Conservation (phyloP, 2,329 filamentous ascomycete genomes). For the Nemania sp. region DNA sequence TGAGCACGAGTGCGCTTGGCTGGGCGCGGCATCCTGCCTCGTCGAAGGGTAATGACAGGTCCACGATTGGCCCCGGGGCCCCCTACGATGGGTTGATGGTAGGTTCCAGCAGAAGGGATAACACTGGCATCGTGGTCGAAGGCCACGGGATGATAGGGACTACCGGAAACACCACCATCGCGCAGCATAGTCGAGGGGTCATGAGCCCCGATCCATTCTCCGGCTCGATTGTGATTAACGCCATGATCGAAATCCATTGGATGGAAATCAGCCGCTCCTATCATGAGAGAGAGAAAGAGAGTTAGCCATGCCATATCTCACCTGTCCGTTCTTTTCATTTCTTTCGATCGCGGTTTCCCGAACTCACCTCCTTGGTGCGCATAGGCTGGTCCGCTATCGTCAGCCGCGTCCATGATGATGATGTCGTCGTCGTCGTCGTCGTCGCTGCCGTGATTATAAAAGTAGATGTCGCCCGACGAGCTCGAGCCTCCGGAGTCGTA, state of each 20-base stretch:
- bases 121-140: too few relatives aligned
- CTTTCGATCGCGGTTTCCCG: too few relatives aligned
- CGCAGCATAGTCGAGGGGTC: too few relatives aligned
- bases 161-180: too few relatives aligned
- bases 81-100: not conserved
- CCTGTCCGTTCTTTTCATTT: too few relatives aligned
- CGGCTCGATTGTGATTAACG: not conserved
- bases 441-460: not conserved
- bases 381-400: not conserved
- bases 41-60: not conserved
- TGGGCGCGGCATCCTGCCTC: not conserved
- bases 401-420: not conserved
- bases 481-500: not conserved
- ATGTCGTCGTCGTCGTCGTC: too few relatives aligned
- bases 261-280: not conserved
- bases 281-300: not conserved
- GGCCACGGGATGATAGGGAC: too few relatives aligned
- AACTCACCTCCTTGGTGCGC: slow-evolving; percentile 1
- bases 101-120: too few relatives aligned
- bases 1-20: not conserved
- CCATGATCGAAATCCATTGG: not conserved
- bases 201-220: too few relatives aligned
- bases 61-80: not conserved
- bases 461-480: too few relatives aligned
- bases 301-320: too few relatives aligned